Base-by-base conservation (phyloP, 108 stramenopile species). In the Seminavis robusta region DNA sequence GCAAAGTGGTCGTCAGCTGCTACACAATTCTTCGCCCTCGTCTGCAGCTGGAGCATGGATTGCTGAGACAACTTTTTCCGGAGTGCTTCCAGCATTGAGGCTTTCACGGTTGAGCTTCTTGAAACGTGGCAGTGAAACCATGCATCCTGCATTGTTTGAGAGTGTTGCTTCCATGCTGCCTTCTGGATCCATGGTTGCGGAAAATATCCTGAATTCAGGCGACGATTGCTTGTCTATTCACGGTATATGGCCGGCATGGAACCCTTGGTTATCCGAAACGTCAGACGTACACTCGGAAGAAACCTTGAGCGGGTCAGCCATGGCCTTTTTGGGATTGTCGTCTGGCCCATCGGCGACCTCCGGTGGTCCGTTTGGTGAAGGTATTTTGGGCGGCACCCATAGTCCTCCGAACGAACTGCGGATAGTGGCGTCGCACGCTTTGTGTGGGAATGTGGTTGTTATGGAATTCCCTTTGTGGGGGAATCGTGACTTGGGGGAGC, bases 391-490 rank as follows among this genome's bases (percentile, higher is more conserved):
- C 16, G 86, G 85, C 6, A 80, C 81, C 8, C 87, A 88, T 50
- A 69, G 71, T 30, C 91, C 91, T 24, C 91, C 91, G 7, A 77
- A 71, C 2, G 91, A 92, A 49, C 52, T 92, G 30, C 74, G 87
- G 24, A 67, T 92, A 4, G 69, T 72, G 3, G 60, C 80, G 0
- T 74, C 78, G 8, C 80, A 88, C 68, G 63, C 73, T 4, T 39
- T 36, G 13, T 50, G 41, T 23, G 78, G 73, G 20, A 60, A 76
- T 34, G 15, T 87, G 6, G 66, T 73, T 33, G 46, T 80, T 19
- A 79, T 92, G 55, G 85, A 88, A 47, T 82, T 92, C 63, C 91
- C 87, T 10, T 61, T 92, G 34, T 88, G 82, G 81, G 87, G 91
- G 21, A 86, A 92, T 52, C 68, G 73, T 19, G 84, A 87, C 32